Percentiles rank a stretch among this genome's conserved stretches.
Conservation (phyloP, 2,329 filamentous ascomycete species). For the Fusarium odoratissimum region DNA sequence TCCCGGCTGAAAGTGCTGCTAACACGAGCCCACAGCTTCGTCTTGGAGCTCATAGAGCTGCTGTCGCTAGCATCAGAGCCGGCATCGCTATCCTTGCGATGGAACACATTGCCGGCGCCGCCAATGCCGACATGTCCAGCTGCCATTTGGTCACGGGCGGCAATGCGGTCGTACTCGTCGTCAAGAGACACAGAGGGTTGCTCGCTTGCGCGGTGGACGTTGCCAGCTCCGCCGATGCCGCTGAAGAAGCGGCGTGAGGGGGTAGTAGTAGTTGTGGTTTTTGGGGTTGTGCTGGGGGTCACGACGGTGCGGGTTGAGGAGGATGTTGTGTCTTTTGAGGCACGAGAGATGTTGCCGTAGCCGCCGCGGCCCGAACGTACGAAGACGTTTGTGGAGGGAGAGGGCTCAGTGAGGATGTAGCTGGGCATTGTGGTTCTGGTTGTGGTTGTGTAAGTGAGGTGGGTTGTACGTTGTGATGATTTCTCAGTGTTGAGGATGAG, state of each 20-base stretch:
- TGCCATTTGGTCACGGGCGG: constrained; percentile 54
- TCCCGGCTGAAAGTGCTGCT: constrained; percentile 50
- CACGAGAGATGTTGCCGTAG: constrained; percentile 66
- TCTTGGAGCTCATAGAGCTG: constrained; percentile 50
- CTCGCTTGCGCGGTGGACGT: constrained; percentile 62
- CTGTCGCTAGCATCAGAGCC: constrained; percentile 53
- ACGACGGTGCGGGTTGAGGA: constrained; percentile 59
- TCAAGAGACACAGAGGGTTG: constrained; percentile 63
- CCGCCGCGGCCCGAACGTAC: constrained; percentile 67
- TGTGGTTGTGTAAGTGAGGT: constrained; percentile 22
- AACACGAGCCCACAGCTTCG: constrained; percentile 50
- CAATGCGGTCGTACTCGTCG: constrained; percentile 58
- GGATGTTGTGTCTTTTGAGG: constrained; percentile 54
- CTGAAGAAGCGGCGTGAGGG: constrained; percentile 67
- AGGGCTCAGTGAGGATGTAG: constrained; percentile 50
- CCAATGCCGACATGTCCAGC: constrained; percentile 75
- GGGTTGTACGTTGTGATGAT: constrained; percentile 1
- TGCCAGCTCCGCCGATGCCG: constrained; percentile 75
- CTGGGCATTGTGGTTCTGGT: constrained; percentile 44
- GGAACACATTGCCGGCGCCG: constrained; percentile 74
- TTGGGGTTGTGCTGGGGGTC: constrained; percentile 50
- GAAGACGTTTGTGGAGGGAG: constrained; percentile 49
- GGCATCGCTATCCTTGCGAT: constrained; percentile 55
- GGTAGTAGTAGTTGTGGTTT: constrained; percentile 43
- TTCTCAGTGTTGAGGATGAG: not conserved